A percentile compares a stretch with the other conserved stretches of the same genome.
phyloP scores from a whole-genome alignment of 345 rosid species.

The Boechera retrofracta region DNA sequence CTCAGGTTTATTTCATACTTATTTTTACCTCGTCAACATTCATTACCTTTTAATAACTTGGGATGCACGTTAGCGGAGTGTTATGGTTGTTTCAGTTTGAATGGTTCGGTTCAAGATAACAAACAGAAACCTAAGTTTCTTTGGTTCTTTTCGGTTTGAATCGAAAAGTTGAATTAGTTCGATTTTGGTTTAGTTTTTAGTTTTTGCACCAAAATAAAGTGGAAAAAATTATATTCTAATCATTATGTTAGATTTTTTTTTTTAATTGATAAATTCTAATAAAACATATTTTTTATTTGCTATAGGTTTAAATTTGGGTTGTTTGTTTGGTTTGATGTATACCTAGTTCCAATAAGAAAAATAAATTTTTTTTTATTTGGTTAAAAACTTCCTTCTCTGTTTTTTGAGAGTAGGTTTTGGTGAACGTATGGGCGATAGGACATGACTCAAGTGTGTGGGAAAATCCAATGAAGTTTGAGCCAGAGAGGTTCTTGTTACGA shows the following conservation, averaged over 20 bases:
- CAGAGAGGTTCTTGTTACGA: constrained; percentile 41
- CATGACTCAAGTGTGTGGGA: constrained; percentile 47
- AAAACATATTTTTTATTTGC: background rate
- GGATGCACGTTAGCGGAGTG: background rate
- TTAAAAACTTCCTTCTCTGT: background rate
- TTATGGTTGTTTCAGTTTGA: background rate
- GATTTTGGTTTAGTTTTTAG: background rate
- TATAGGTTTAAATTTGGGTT: background rate
- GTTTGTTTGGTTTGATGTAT: background rate
- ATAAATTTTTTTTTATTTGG: background rate
- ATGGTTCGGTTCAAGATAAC: background rate
- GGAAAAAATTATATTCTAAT: background rate
- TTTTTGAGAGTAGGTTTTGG: constrained; percentile 32
- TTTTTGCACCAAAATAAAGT: background rate
- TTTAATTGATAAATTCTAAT: background rate
- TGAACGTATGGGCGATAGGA: constrained; percentile 51
- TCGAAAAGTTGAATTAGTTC: background rate
- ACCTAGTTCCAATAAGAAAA: background rate
- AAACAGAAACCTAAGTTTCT: background rate
- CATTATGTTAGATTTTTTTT: background rate
- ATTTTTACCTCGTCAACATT: background rate
- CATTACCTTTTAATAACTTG: background rate
- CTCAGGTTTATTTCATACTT: constrained; percentile 16
- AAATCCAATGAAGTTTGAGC: constrained; percentile 43
- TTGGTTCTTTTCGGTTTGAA: background rate